Evolutionary conservation across 768 basidiomycete species (phyloP).

Genomic region (Leccinellum albellum): DNA sequence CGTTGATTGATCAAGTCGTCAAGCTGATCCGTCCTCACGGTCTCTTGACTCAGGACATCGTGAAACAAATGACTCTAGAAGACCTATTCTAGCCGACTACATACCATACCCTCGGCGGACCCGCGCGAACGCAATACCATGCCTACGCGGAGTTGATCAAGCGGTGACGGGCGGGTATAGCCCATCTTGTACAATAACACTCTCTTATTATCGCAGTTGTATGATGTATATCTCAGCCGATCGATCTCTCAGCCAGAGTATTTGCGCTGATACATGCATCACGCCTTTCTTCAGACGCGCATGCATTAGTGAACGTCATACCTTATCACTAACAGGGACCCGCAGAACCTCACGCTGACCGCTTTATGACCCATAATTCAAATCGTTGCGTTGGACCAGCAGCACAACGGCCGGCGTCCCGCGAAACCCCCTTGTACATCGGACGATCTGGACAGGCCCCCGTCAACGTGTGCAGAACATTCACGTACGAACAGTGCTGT

Average conservation of each 20-base stretch:
- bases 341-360: not conserved
- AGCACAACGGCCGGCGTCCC: not conserved
- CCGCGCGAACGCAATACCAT: conserved; percentile 19
- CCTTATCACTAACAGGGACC: not conserved
- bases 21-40: conserved; percentile 5
- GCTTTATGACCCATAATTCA: not conserved
- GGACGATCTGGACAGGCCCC: not conserved
- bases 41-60: conserved; percentile 68
- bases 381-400: not conserved
- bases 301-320: not conserved
- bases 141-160: conserved; percentile 7
- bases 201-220: conserved; percentile 18
- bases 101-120: conserved; percentile 19
- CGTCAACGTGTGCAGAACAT: not conserved
- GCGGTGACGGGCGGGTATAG: conserved; percentile 9
- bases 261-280: not conserved
- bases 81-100: conserved; percentile 64
- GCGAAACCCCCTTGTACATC: not conserved
- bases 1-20: not conserved
- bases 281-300: not conserved
- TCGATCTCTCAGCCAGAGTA: not conserved
- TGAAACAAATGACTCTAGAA: conserved; percentile 98
- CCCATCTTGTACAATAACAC: conserved; percentile 20
- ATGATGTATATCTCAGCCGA: conserved; percentile 10
- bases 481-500: not conserved